Evolutionary conservation across 2,329 filamentous ascomycete species (phyloP).

Genomic region (Colletotrichum shisoi): DNA sequence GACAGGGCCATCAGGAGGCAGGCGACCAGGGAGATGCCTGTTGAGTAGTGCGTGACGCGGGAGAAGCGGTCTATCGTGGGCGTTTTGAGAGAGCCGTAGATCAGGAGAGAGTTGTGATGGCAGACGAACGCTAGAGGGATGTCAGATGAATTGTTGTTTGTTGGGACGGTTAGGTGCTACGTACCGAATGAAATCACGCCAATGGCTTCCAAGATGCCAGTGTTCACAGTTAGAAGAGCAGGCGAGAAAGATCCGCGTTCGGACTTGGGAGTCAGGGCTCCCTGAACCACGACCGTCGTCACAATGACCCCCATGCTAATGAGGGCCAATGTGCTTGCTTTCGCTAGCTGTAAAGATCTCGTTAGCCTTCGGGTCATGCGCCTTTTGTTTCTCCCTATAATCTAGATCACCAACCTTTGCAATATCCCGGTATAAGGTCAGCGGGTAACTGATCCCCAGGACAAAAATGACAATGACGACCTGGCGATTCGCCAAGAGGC

Average conservation of each 20-base stretch:
- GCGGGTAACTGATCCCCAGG: conserved; percentile 83
- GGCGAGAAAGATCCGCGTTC: conserved; percentile 74
- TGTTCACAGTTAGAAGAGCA: conserved; percentile 78
- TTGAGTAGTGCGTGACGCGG: conserved; percentile 92
- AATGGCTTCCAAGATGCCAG: conserved; percentile 92
- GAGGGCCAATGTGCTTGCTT: conserved; percentile 91
- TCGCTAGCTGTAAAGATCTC: conserved; percentile 72
- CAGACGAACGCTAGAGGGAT: conserved; percentile 66
- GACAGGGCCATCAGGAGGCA: conserved; percentile 87
- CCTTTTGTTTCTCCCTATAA: accelerated
- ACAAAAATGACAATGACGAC: conserved; percentile 90
- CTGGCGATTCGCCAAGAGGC: conserved; percentile 80
- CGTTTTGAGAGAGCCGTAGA: conserved; percentile 93
- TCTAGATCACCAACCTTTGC: conserved; percentile 72
- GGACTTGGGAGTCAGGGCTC: conserved; percentile 74
- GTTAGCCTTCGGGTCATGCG: conserved; percentile 18
- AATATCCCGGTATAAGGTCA: conserved; percentile 95
- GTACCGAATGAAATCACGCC: conserved; percentile 96
- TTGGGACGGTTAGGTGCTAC: neutral
- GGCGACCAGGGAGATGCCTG: conserved; percentile 86
- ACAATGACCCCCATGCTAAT: conserved; percentile 94
- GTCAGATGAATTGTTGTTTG: conserved; percentile 46
- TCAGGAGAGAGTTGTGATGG: conserved; percentile 95
- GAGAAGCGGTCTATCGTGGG: conserved; percentile 96
- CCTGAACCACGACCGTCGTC: conserved; percentile 85